These are phyloP conservation scores for Begonia fuchsioides DNA, from an alignment of 306 rosid species.

Conservation along the genomic window DNA sequence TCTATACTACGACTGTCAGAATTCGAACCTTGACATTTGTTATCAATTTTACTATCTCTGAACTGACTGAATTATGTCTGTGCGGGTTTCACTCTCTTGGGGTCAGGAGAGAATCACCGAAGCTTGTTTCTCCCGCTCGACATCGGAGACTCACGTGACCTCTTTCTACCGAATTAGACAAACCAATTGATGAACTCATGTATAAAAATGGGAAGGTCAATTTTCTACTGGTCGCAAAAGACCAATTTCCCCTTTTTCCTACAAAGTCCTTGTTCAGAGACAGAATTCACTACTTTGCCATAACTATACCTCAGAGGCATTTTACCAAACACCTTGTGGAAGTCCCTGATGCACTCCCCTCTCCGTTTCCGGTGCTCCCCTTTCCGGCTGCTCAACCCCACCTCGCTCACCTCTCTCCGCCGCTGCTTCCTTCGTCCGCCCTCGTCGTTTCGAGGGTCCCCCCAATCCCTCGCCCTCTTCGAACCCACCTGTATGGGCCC, in stretches of 20 bases:
- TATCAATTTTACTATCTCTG: no score
- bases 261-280: slow-evolving; percentile 70
- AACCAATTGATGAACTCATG: no score
- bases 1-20: no score
- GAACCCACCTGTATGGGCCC: slow-evolving; percentile 71
- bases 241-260: slow-evolving; percentile 43
- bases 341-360: slow-evolving; percentile 58
- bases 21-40: no score
- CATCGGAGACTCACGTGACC: not conserved
- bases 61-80: no score
- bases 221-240: slow-evolving; percentile 32
- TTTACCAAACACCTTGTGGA: slow-evolving; percentile 45
- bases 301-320: slow-evolving; percentile 63
- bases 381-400: slow-evolving; percentile 64
- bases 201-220: no score
- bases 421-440: slow-evolving; percentile 8
- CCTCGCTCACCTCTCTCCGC: slow-evolving; percentile 15
- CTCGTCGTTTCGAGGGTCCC: slow-evolving; percentile 55
- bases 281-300: slow-evolving; percentile 53
- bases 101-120: not conserved
- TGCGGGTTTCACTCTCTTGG: no score
- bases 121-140: not conserved
- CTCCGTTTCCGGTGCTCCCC: slow-evolving; percentile 65
- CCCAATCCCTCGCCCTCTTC: slow-evolving; percentile 51
- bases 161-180: not conserved